These are phyloP conservation scores for Populus hybrid DNA, from an alignment of 441 rosid species.

Conservation along the genomic window DNA sequence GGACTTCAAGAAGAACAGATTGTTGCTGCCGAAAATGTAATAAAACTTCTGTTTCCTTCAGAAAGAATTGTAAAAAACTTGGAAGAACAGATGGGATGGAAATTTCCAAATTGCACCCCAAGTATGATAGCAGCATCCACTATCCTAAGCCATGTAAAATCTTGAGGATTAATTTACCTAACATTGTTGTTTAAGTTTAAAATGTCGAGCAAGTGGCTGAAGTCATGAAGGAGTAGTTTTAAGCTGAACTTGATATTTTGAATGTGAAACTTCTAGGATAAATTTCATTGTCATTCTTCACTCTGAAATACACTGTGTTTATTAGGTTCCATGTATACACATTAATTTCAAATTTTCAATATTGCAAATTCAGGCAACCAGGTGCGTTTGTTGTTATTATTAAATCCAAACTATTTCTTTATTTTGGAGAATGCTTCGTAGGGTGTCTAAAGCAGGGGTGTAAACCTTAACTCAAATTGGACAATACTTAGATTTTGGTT, in stretches of 20 bases:
- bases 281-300: no score
- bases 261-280: no score
- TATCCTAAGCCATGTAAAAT: conserved; percentile 43
- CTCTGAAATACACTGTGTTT: neutral
- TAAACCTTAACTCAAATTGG: no score
- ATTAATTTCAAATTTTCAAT: neutral
- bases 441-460: no score
- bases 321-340: neutral
- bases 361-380: no score
- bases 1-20: conserved; percentile 48
- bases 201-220: neutral
- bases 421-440: no score
- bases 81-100: conserved; percentile 15
- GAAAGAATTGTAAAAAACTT: conserved; percentile 20
- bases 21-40: conserved; percentile 49
- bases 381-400: no score
- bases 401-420: no score
- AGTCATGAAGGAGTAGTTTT: neutral
- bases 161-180: conserved; percentile 10
- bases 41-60: conserved; percentile 48
- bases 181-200: neutral
- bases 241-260: neutral
- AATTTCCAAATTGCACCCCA: conserved; percentile 32
- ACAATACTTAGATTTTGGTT: no score
- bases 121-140: conserved; percentile 64